A percentile compares a stretch with the other conserved stretches of the same genome.
These are phyloP conservation scores for Deinandra increscens DNA, from an alignment of 129 eudicot genomes.

Conservation along the genomic window DNA sequence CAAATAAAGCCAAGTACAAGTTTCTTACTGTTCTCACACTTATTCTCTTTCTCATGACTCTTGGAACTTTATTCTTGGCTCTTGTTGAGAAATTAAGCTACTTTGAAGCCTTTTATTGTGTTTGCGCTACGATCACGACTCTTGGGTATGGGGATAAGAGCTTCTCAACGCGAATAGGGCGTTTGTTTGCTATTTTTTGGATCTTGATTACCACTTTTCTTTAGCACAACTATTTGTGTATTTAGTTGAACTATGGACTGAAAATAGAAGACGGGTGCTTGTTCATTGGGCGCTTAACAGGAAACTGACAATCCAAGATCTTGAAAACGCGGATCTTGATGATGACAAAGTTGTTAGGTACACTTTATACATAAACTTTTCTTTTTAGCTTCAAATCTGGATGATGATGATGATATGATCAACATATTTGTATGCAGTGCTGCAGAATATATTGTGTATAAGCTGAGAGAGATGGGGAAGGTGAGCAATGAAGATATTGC, in stretches of 20 bases:
- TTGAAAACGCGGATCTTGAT: conserved; percentile 84
- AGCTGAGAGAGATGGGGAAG: conserved; percentile 83
- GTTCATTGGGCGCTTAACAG: conserved; percentile 64
- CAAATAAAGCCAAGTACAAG: conserved; percentile 52
- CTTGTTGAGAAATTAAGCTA: conserved; percentile 49
- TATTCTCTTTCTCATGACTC: conserved; percentile 43
- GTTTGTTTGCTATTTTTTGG: conserved; percentile 79
- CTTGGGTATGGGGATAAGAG: conserved; percentile 89
- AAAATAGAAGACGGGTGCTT: conserved; percentile 42
- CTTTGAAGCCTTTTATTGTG: conserved; percentile 80
- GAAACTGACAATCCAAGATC: conserved; percentile 58
- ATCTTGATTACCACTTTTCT: conserved; percentile 66
- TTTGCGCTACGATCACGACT: conserved; percentile 80
- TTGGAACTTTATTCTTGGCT: conserved; percentile 54
- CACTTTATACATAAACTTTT: not conserved
- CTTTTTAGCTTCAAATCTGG: not conserved
- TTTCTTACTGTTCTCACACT: conserved; percentile 40
- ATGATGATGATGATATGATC: no score
- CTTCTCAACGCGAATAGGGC: conserved; percentile 60
- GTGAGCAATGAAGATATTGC: conserved; percentile 52
- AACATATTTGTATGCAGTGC: conserved; percentile 33
- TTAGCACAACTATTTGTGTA: conserved; percentile 68
- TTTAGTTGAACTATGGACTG: conserved; percentile 66
- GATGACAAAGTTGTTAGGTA: conserved; percentile 65
- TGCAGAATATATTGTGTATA: conserved; percentile 62